Evolutionary conservation across 768 basidiomycete species (phyloP).

Genomic region (Pleurotus eryngii): DNA sequence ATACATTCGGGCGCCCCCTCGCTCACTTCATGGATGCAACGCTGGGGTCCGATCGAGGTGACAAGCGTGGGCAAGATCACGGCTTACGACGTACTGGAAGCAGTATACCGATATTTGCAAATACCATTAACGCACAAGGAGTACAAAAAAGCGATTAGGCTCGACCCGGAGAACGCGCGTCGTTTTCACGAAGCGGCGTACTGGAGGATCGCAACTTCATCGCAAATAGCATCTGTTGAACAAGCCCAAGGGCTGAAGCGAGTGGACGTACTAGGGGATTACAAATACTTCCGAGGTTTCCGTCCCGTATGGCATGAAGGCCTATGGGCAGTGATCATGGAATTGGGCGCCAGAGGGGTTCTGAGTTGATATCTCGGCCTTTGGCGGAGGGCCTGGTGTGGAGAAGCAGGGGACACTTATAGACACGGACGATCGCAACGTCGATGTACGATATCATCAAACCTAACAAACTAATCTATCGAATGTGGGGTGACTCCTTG

Average conservation of each 20-base stretch:
- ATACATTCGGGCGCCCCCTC: neutral
- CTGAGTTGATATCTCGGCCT: too few relatives aligned
- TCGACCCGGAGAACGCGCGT: slow-evolving; percentile 1
- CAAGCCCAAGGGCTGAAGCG: slow-evolving; percentile 3
- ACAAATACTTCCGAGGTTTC: slow-evolving; percentile 4
- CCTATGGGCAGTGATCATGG: neutral
- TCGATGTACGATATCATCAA: neutral
- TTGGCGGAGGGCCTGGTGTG: neutral
- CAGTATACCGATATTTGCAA: slow-evolving; percentile 1
- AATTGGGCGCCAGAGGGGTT: slow-evolving; percentile 6
- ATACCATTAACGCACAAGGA: neutral
- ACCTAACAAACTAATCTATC: neutral
- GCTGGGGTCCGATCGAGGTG: neutral
- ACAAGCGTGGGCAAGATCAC: neutral
- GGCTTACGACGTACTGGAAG: neutral
- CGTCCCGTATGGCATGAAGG: slow-evolving; percentile 3
- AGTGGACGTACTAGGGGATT: slow-evolving; percentile 2
- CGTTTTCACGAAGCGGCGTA: slow-evolving; percentile 5
- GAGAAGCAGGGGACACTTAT: neutral
- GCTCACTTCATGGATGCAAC: neutral
- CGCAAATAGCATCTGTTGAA: slow-evolving; percentile 2
- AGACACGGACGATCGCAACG: neutral
- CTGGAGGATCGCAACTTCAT: slow-evolving; percentile 1
- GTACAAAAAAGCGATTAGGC: slow-evolving; percentile 4
- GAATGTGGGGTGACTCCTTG: neutral